A percentile compares a stretch with the other conserved stretches of the same genome.
phyloP scores from a whole-genome alignment of 495 filamentous ascomycete genomes.

The Letharia lupina region DNA sequence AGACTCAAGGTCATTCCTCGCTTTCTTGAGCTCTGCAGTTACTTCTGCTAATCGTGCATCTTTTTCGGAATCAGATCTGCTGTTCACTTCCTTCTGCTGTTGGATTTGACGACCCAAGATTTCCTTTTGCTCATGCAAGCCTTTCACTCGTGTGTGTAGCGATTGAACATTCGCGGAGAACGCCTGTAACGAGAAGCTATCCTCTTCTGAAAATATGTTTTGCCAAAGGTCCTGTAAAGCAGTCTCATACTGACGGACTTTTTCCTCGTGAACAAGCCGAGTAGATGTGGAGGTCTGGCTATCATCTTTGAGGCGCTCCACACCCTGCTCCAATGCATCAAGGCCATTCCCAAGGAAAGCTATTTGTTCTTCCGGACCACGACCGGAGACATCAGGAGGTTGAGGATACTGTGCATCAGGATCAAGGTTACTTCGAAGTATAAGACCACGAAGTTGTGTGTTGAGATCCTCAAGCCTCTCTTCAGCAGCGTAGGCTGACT shows the following conservation, averaged over 20 bases:
- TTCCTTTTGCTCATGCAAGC: constrained; percentile 73
- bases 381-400: constrained; percentile 39
- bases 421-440: constrained; percentile 40
- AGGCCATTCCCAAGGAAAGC: constrained; percentile 41
- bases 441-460: constrained; percentile 42
- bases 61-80: constrained; percentile 49
- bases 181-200: constrained; percentile 55
- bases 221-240: constrained; percentile 65
- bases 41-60: constrained; percentile 46
- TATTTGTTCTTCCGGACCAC: constrained; percentile 44
- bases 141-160: constrained; percentile 48
- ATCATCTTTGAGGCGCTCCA: constrained; percentile 28
- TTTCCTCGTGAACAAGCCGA: constrained; percentile 26
- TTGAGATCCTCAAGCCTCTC: constrained; percentile 45
- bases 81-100: constrained; percentile 84
- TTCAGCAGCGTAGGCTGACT: constrained; percentile 31
- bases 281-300: constrained; percentile 13
- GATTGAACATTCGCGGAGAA: constrained; percentile 72
- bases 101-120: constrained; percentile 82
- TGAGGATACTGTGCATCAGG: constrained; percentile 39
- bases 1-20: constrained; percentile 35
- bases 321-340: constrained; percentile 31
- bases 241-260: constrained; percentile 48
- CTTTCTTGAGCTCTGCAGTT: constrained; percentile 41
- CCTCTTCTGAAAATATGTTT: constrained; percentile 55